Conservation (phyloP, 345 rosid species). For the Laguncularia racemosa region DNA sequence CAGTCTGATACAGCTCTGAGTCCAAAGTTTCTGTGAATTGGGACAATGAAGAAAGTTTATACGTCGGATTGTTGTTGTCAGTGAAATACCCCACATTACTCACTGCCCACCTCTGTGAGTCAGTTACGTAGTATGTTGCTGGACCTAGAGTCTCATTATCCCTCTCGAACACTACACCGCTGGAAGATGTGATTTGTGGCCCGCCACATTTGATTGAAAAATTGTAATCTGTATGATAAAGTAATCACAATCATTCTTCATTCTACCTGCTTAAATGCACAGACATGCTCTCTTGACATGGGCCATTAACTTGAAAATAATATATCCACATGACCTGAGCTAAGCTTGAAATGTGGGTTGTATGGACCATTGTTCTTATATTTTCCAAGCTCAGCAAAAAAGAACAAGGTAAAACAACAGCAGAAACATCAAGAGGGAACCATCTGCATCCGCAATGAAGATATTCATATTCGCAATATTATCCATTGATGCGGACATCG, state of each 20-base stretch:
- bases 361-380: too few relatives aligned
- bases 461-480: too few relatives aligned
- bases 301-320: too few relatives aligned
- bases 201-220: slow-evolving; percentile 68
- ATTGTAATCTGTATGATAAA: slow-evolving; percentile 31
- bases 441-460: too few relatives aligned
- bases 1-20: slow-evolving; percentile 40
- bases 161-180: slow-evolving; percentile 30
- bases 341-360: too few relatives aligned
- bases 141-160: slow-evolving; percentile 50
- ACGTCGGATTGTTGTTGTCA: slow-evolving; percentile 23
- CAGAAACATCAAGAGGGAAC: too few relatives aligned
- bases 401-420: too few relatives aligned
- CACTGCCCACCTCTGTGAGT: slow-evolving; percentile 34
- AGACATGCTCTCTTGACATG: neutral
- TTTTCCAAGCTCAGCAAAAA: too few relatives aligned
- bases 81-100: slow-evolving; percentile 36
- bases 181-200: slow-evolving; percentile 32
- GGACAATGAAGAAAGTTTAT: slow-evolving; percentile 17
- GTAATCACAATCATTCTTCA: neutral
- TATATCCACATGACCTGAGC: too few relatives aligned
- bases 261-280: neutral
- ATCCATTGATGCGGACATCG: too few relatives aligned
- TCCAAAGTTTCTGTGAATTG: slow-evolving; percentile 31
- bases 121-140: slow-evolving; percentile 42